These are phyloP conservation scores for Pseudogymnoascus sp. DNA, from an alignment of 2,329 filamentous ascomycete species.

Conservation along the genomic window DNA sequence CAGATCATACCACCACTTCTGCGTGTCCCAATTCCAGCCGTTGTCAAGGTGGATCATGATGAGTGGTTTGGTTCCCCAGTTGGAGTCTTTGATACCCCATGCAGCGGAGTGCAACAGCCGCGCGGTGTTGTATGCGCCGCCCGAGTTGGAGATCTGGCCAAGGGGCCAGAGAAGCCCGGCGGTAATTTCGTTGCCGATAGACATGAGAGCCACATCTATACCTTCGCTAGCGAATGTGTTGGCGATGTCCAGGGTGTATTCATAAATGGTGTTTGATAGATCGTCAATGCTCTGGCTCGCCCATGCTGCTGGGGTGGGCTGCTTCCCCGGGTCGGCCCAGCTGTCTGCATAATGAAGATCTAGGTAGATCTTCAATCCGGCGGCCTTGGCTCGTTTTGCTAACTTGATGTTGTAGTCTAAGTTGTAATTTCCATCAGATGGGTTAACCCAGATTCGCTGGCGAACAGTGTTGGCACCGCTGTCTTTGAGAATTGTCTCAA, in stretches of 20 bases:
- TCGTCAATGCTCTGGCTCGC: slow-evolving; percentile 44
- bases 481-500: slow-evolving; percentile 54
- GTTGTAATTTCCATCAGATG: slow-evolving; percentile 55
- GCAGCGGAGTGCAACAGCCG: slow-evolving; percentile 55
- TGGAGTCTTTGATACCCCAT: slow-evolving; percentile 56
- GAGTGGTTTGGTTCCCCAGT: slow-evolving; percentile 47
- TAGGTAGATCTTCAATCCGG: slow-evolving; percentile 48
- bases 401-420: slow-evolving; percentile 62
- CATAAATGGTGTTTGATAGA: slow-evolving; percentile 55
- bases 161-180: slow-evolving; percentile 58
- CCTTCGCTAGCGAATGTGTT: slow-evolving; percentile 50
- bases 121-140: slow-evolving; percentile 49
- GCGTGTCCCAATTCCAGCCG: slow-evolving; percentile 62
- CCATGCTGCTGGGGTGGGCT: slow-evolving; percentile 55
- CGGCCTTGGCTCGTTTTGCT: slow-evolving; percentile 55
- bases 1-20: slow-evolving; percentile 56
- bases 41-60: slow-evolving; percentile 71
- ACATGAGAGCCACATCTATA: slow-evolving; percentile 52
- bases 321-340: slow-evolving; percentile 54
- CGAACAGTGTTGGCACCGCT: slow-evolving; percentile 62
- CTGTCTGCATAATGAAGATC: slow-evolving; percentile 61
- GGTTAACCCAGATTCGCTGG: slow-evolving; percentile 65
- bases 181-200: slow-evolving; percentile 67
- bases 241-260: slow-evolving; percentile 56
- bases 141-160: slow-evolving; percentile 41